Percentiles rank a stretch among this genome's conserved stretches.
Evolutionary conservation across 2,329 filamentous ascomycete genomes (phyloP).

Genomic region (Fusarium longipes): DNA sequence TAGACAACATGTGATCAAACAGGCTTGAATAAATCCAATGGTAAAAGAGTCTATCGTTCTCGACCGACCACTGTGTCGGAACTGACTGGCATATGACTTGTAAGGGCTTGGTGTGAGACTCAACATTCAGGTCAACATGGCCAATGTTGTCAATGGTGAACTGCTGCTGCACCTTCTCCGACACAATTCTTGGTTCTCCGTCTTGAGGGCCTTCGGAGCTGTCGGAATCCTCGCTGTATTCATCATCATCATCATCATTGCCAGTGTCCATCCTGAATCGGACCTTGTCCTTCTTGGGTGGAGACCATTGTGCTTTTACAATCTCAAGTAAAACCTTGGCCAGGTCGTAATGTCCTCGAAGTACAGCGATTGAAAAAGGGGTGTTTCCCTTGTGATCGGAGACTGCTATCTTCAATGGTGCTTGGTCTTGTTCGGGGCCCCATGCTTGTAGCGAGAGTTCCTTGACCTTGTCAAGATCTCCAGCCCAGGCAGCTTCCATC

Average conservation of each 20-base stretch:
- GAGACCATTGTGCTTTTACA: slow-evolving; percentile 73
- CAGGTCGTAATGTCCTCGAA: slow-evolving; percentile 71
- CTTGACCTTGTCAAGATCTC: slow-evolving; percentile 75
- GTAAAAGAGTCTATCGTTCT: slow-evolving; percentile 45
- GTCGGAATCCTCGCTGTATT: slow-evolving; percentile 46
- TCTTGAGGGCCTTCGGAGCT: slow-evolving; percentile 45
- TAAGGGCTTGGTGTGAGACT: slow-evolving; percentile 69
- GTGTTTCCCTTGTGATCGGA: slow-evolving; percentile 62
- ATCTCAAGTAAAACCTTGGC: slow-evolving; percentile 78
- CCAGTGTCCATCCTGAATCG: slow-evolving; percentile 60
- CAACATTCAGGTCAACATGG: slow-evolving; percentile 74
- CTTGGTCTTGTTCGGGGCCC: slow-evolving; percentile 63
- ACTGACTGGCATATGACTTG: slow-evolving; percentile 59
- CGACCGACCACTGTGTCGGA: slow-evolving; percentile 48
- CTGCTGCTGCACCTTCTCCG: slow-evolving; percentile 70
- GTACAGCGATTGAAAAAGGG: slow-evolving; percentile 75
- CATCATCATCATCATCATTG: slow-evolving; percentile 53
- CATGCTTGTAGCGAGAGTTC: slow-evolving; percentile 70
- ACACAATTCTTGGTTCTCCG: slow-evolving; percentile 58
- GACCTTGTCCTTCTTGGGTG: slow-evolving; percentile 62
- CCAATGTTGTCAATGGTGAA: slow-evolving; percentile 84
- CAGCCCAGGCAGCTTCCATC: slow-evolving; percentile 79
- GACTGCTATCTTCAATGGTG: slow-evolving; percentile 73
- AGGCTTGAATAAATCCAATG: slow-evolving; percentile 38
- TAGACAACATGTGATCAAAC: slow-evolving; percentile 60